Conservation (phyloP, 805 yeast species). For the Candida railenensis region DNA sequence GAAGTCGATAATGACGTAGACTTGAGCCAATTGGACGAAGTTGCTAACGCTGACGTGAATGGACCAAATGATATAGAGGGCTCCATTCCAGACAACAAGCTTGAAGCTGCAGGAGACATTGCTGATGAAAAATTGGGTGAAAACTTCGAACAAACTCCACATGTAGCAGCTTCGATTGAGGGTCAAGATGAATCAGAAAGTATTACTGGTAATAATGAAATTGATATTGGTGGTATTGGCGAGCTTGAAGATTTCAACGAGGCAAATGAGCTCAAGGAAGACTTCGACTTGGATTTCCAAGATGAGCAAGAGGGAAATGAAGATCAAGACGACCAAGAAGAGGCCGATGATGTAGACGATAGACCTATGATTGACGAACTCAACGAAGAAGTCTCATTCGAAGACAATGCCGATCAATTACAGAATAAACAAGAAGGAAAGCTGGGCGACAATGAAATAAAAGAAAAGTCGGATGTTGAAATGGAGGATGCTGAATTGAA, state of each 20-base stretch:
- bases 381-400: slow-evolving; percentile 3
- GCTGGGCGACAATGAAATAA: background rate
- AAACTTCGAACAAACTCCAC: background rate
- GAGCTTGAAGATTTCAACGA: slow-evolving; percentile 1
- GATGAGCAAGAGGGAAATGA: background rate
- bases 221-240: slow-evolving; percentile 1
- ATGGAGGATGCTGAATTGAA: background rate
- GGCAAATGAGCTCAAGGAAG: background rate
- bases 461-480: slow-evolving; percentile 4
- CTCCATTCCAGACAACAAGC: background rate
- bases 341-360: slow-evolving; percentile 8
- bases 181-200: background rate
- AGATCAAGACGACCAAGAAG: slow-evolving; percentile 5
- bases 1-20: background rate
- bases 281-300: background rate
- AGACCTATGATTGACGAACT: background rate
- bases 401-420: background rate
- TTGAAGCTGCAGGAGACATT: background rate
- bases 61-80: background rate
- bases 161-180: background rate
- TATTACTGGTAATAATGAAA: background rate
- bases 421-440: background rate
- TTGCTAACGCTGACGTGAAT: background rate
- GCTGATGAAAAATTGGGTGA: background rate
- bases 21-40: background rate